Percentiles rank a stretch among this genome's conserved stretches.
These are phyloP conservation scores for Tuctoria greenei DNA, from an alignment of 176 grass and related monocot species.

Conservation along the genomic window DNA sequence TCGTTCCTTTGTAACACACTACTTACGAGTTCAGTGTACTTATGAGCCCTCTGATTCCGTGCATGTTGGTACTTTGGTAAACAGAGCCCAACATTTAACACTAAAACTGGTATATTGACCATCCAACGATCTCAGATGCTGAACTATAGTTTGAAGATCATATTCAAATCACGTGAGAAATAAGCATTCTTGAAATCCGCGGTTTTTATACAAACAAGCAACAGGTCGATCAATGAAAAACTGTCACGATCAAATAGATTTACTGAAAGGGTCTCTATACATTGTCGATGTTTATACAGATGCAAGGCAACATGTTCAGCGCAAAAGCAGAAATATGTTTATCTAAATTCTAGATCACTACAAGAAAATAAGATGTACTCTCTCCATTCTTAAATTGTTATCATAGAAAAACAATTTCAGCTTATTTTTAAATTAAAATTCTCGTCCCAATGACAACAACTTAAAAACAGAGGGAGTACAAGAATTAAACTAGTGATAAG, in stretches of 20 bases:
- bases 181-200: not conserved
- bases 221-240: not conserved
- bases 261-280: not conserved
- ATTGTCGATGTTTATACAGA: not conserved
- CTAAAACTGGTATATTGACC: not conserved
- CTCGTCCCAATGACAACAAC: too few relatives aligned
- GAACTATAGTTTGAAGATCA: not conserved
- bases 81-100: not conserved
- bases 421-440: too few relatives aligned
- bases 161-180: not conserved
- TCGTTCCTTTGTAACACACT: not conserved
- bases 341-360: not conserved
- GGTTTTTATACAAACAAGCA: not conserved
- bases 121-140: not conserved
- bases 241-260: too few relatives aligned
- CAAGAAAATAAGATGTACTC: conserved; percentile 2
- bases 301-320: not conserved
- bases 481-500: not conserved
- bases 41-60: not conserved
- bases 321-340: not conserved
- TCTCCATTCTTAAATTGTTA: too few relatives aligned
- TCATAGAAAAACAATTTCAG: too few relatives aligned
- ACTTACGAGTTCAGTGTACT: not conserved
- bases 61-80: not conserved
- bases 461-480: not conserved